These are phyloP conservation scores for Cyclospora cayetanensis DNA, from an alignment of 169 alveolate species.

Conservation along the genomic window DNA sequence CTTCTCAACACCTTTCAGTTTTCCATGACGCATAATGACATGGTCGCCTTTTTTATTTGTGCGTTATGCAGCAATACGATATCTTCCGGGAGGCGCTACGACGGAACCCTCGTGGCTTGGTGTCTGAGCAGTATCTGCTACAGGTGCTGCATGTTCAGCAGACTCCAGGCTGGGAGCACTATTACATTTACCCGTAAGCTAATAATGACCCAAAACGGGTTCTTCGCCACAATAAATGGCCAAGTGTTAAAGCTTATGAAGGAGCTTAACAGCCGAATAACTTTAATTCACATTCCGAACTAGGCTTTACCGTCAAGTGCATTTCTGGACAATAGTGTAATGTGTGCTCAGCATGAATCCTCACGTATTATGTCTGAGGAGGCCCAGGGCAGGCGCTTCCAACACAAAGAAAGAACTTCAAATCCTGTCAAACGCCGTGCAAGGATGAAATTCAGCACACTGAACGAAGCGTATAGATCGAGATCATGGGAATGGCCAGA, in stretches of 20 bases:
- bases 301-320: no score
- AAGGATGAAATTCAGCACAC: no score
- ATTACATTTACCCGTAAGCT: constrained; percentile 67
- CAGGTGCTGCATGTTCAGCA: constrained; percentile 57
- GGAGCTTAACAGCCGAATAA: no score
- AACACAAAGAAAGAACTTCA: neutral
- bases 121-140: constrained; percentile 16
- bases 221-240: no score
- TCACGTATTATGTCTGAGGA: neutral
- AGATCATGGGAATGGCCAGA: no score
- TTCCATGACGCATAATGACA: no score
- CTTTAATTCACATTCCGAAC: no score
- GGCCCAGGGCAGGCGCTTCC: neutral
- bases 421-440: neutral
- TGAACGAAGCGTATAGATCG: no score
- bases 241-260: no score
- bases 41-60: neutral
- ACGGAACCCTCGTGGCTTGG: neutral
- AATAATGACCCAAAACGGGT: neutral
- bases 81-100: constrained; percentile 41
- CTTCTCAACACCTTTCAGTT: no score
- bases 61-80: constrained; percentile 54
- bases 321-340: neutral
- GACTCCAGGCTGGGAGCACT: constrained; percentile 68
- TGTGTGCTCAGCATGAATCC: neutral